Evolutionary conservation across 441 rosid species (phyloP).

Genomic region (Theobroma grandiflorum): DNA sequence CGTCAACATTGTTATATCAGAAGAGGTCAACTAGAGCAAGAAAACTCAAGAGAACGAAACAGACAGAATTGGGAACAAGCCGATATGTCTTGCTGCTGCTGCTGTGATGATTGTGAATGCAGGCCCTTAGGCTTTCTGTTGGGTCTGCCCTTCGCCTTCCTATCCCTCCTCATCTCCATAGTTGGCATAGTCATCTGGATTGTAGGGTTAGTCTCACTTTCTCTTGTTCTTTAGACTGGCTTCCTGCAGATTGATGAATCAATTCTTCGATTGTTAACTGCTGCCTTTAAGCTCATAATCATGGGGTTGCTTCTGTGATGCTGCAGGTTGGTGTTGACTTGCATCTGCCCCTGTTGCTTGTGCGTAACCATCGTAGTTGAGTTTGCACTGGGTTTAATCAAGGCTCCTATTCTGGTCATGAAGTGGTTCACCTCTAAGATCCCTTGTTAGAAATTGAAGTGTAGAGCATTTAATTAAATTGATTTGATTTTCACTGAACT

Average conservation of each 20-base stretch:
- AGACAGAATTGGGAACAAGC: not conserved
- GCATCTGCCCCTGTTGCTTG: slow-evolving; percentile 74
- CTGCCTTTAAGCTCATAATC: not conserved
- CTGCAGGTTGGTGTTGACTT: slow-evolving; percentile 59
- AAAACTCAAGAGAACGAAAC: not conserved
- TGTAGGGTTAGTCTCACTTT: slow-evolving; percentile 52
- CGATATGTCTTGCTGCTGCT: slow-evolving; percentile 54
- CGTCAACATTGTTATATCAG: not conserved
- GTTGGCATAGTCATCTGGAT: slow-evolving; percentile 67
- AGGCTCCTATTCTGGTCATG: slow-evolving; percentile 66
- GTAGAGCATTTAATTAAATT: not conserved
- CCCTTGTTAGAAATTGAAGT: slow-evolving; percentile 50
- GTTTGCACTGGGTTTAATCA: slow-evolving; percentile 66
- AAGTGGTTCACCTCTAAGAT: slow-evolving; percentile 76
- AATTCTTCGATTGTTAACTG: not conserved
- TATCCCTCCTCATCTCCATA: slow-evolving; percentile 59
- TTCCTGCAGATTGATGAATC: not conserved
- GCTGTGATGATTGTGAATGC: slow-evolving; percentile 59
- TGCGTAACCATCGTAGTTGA: slow-evolving; percentile 70
- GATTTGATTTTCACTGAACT: not conserved
- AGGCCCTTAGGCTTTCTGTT: slow-evolving; percentile 69
- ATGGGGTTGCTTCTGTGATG: not conserved
- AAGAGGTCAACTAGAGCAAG: slow-evolving; percentile 3
- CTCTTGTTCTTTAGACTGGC: not conserved
- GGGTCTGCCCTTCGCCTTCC: slow-evolving; percentile 74